Base-by-base conservation (phyloP, 2,329 filamentous ascomycete genomes). In the Fusarium caatingaense region DNA sequence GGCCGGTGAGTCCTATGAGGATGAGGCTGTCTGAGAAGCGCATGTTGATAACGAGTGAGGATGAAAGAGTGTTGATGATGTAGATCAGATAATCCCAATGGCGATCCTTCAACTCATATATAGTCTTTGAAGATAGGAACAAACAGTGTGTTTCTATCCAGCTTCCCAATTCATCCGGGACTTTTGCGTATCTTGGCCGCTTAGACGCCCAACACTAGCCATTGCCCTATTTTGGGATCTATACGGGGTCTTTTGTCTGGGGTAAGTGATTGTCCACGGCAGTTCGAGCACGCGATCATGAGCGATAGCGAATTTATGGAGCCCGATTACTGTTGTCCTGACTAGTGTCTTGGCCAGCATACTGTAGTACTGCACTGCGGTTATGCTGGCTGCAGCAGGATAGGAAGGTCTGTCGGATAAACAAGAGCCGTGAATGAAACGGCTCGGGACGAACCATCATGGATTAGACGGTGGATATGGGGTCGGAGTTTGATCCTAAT, bases 1-100 rank as follows among this genome's bases (percentile, higher is more conserved):
- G 74, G 56, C 78, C 75, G n/a, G 78, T 66, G 28, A 81, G 76
- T 25, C 78, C 78, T 6, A 81, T 69, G 23, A 79, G 68, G 45
- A 78, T 55, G 25, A 78, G 69, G 28, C 77, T 41, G 15, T 71
- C 68, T 1, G 63, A 45, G 23, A 64, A 78, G 66, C 78, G 80
- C 78, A 80, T 80, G 13, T 28, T 54, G 25, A 47, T 42, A 32
- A 9, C 25, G 27, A 55, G 15, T 42, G 42, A 23, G 6, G 23
- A n/a, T 4, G n/a, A 49, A 10, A 15, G 18, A 37, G 16, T 56
- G 62, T 42, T 37, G 20, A n/a, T 53, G 34, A 42, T 53, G 32
- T 2, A 15, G 6, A 16, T 3, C 10, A 28, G 8, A 7, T 2
- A 41, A 10, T 21, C 12, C 4, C 7, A 23, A 12, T 18, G 18